Base-by-base conservation (phyloP, 2,329 filamentous ascomycete species). In the Claviceps sp. region DNA sequence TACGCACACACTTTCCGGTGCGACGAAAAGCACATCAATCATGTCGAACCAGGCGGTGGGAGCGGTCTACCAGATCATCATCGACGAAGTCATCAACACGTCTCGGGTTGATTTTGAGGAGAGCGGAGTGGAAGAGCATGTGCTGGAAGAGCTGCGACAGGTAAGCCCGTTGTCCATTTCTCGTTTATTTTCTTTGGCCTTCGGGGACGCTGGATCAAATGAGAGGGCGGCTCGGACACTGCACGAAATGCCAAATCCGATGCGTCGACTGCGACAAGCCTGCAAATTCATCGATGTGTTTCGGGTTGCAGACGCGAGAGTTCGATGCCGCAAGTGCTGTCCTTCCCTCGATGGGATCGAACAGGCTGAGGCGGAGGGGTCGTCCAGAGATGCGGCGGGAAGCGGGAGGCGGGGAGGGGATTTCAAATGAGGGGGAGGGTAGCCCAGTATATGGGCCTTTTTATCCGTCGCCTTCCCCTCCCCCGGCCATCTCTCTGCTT, bases 21-120 rank as follows among this genome's bases (percentile, higher is more conserved):
- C 53, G 22, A 54, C 47, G 37, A 50, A 22, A 22, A 34, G 19
- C 34, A 11, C 48, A 47, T 46, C 66, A 5, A 73, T 57, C 54
- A 81, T 82, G 78, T 81, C 78, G 54, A 81, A 82, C 66, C 62
- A 67, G 47, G 69, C 71, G 16, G 78, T 82, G 73, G 93, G 93
- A 63, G 72, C 73, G 59, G 84, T 97, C 64, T 98, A 96, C 70
- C 76, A 83, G 69, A 73, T 77, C 62, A 83, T 87, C 68, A 87
- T 87, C 65, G 76, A 84, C 56, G 88, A 93, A 72, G 89, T 98
- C 66, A 88, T 97, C 69, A 85, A 91, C 61, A 85, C 87, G 59
- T 96, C 91, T 64, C 81, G 87, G 64, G 87, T 91, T 64, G 93
- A 97, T 70, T 97, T 98, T 67, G 93, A 98, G 69, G 93, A 98